Base-by-base conservation (phyloP, 2,329 filamentous ascomycete species). In the Aureobasidium subglaciale region DNA sequence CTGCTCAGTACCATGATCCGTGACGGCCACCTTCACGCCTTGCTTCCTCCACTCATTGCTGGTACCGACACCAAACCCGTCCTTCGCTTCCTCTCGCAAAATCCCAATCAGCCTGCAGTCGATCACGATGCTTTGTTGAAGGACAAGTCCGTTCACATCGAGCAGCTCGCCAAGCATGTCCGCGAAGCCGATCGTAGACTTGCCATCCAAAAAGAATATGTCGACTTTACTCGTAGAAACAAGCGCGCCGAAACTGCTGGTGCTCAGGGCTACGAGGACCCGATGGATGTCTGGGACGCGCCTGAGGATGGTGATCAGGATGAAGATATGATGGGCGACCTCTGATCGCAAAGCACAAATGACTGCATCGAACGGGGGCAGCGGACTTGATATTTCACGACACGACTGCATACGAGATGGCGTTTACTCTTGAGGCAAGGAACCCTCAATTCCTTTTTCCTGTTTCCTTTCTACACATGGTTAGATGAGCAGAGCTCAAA, bases 141-240 rank as follows among this genome's bases (percentile, higher is more conserved):
- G 40, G 66, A 68, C 37, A 79, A 81, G 63, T 78, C 75, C 29
- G 61, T 68, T 40, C 75, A 76, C 25, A 77, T 83, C 2, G 72
- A 77, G 50, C 62, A 64, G 8, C 71, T 86, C 5, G 73, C 78
- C 18, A 69, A 73, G 20, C 75, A 77, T 60, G 72, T 83, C 41
- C 74, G 75, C 60, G 75, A 79, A 57, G 77, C 75, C 15, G 81
- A 84, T 59, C 73, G 76, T 53, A 77, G 76, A 16, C 64, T 85
- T 48, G 78, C 77, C 38, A 65, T 86, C 38, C 79, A 74, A 55
- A 80, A 78, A 62, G 82, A 85, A 64, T 82, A 80, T 61, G 70
- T 83, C 29, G 78, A 82, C 40, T 73, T 73, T 49, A 58, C 78
- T 50, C 77, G 75, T 63, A 73, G 76, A 54, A 76, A 71, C 62